Evolutionary conservation across 208 protist genomes (phyloP).

Genomic region (Leishmania tarentolae): DNA sequence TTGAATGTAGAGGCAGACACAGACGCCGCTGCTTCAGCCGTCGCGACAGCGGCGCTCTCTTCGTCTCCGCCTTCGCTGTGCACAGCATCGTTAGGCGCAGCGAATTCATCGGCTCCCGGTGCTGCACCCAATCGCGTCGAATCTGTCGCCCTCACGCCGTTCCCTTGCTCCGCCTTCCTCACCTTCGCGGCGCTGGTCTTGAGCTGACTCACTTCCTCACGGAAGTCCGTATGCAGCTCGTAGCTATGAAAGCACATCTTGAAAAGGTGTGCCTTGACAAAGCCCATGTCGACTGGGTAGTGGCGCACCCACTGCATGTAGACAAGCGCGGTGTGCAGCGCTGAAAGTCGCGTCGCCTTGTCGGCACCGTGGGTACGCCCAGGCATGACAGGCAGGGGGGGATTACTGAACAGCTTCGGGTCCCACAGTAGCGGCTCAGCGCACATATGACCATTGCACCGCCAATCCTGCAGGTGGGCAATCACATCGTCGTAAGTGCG

Average conservation of each 20-base stretch:
- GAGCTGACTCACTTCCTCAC: constrained; percentile 45
- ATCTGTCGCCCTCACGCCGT: neutral
- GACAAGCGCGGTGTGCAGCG: constrained; percentile 45
- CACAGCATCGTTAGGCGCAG: neutral
- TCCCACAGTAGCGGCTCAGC: constrained; percentile 90
- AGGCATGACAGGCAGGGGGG: constrained; percentile 35
- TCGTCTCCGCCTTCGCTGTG: constrained; percentile 4
- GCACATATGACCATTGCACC: constrained; percentile 87
- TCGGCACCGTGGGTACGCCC: constrained; percentile 34
- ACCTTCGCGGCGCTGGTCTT: constrained; percentile 18
- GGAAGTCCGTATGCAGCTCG: constrained; percentile 53
- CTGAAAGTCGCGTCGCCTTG: constrained; percentile 51
- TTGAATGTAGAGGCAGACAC: constrained; percentile 12
- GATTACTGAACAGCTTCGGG: constrained; percentile 67
- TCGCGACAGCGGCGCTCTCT: neutral
- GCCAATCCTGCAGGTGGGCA: constrained; percentile 42
- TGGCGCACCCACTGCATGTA: constrained; percentile 62
- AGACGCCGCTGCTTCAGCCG: too few species aligned
- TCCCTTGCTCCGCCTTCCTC: constrained; percentile 3
- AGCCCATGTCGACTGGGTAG: constrained; percentile 64
- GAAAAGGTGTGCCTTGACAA: constrained; percentile 89
- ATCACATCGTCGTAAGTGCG: constrained; percentile 69
- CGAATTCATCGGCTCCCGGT: neutral
- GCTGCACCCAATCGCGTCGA: neutral
- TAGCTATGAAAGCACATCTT: constrained; percentile 90